Base-by-base conservation (phyloP, 345 rosid species). In the Eucalyptus cloeziana region DNA sequence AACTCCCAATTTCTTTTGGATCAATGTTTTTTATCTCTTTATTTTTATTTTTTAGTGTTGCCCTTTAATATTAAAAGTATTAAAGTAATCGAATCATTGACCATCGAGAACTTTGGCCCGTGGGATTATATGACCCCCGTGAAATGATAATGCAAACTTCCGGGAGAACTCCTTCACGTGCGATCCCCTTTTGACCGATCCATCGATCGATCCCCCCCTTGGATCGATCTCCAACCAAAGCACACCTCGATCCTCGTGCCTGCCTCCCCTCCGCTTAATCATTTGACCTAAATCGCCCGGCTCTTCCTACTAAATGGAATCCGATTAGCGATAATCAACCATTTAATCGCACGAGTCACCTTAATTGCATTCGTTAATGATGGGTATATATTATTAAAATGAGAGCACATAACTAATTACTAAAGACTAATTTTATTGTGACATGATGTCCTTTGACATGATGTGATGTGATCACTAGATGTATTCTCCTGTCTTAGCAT, bases 81-180 rank as follows among this genome's bases (percentile, higher is more conserved):
- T 64, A 37, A 62, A 60, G 83, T 76, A 76, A 40, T 76, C 85
- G 85, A 76, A 76, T 76, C 85, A 22, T 76, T 76, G 85, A 76
- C 85, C 85, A 76, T 40, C 60, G 30, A 80, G 81, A 90, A 45
- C 71, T 49, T 49, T 22, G 45, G 93, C 92, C 92, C 91, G 89
- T 49, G 51, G 90, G 90, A 93, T 52, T 52, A 21, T 93, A 91
- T 92, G 91, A 91, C 88, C 87, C 86, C 52, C 13, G 12, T 56
- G 62, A 56, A 24, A 49, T 86, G 87, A 86, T 52, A 86, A 30
- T 86, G 87, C 87, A 86, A 86, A 86, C 88, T 79, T 37, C 62
- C 62, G 30, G 50, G 19, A 19, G 33, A 79, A 16, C 15, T 56
- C 24, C 92, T 92, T 92, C 94, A 92, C 94, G 92, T 93, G 94